Evolutionary conservation across 2,329 filamentous ascomycete species (phyloP), one percentile per base, ranked within the genome.

Genomic region (Cladosporium sphaerospermum): DNA sequence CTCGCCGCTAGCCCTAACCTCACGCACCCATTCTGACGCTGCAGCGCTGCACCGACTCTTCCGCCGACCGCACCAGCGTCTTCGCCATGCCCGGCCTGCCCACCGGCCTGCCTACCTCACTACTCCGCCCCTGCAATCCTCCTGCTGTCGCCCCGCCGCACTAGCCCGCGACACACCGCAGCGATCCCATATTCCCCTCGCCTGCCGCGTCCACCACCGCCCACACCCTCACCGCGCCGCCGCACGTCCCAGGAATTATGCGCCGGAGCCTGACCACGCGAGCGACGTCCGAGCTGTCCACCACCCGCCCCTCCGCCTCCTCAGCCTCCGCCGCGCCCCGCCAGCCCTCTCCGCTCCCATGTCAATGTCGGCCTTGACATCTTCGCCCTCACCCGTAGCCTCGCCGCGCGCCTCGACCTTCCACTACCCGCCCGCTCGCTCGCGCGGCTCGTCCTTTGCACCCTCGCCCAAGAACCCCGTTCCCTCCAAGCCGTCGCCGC

Each of bases 331-430:
- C 48, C 19, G 40, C 16, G 16, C 48, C 40, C 48, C 48, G 48
- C 48, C 48, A 43, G 13, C 36, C 28, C 37, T 14, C 46, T 43
- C 32, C 32, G 48, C 39, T 23, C 34, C 43, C 33, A 40, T 53
- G 50, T 57, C 55, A 46, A 67, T 65, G 64, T 65, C 64, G 54
- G 59, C 64, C 48, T 46, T 66, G 58, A 63, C 60, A 42, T 60
- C 61, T 37, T 66, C 65, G 45, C 61, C 61, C 40, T 66, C 65
- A 8, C 63, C 64, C 41, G 60, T 61, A 53, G 57, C 61, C 42
- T 66, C 64, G 37, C 63, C 63, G n/a, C 58, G 55, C 54, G 49
- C 56, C 48, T 52, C 53, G 40, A 23, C 56, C 39, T 63, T 57
- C 56, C 58, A 60, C 58, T 45, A 46, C 14, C 44, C 50, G 11